Evolutionary conservation across 2,329 filamentous ascomycete genomes (phyloP), one percentile per base, ranked within the genome.

Genomic region (Colletotrichum theobromicola): DNA sequence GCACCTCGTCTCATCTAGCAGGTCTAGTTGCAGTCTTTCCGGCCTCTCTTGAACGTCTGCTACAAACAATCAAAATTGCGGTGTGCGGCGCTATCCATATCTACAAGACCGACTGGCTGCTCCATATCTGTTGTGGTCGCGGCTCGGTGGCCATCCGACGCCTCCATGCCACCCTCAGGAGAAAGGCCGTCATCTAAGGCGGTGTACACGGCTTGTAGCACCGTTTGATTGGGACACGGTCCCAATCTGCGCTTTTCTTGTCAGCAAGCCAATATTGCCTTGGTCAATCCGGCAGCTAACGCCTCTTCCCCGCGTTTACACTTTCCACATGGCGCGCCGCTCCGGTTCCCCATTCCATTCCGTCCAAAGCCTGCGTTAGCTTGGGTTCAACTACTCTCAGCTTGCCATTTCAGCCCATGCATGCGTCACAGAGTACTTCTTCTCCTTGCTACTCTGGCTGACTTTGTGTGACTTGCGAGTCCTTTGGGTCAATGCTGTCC

Each of bases 301-400:
- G 42, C 58, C 55, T 50, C 46, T 74, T 61, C 70, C 73, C 73
- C 73, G 70, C 73, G 65, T 75, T 73, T 70, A 64, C 64, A 67
- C 61, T 65, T 57, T 50, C 21, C 69, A 72, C 68, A 75, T 72
- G 26, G 62, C 62, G 42, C 34, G 32, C 55, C 53, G 58, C 46
- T 58, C 63, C 34, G 21, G 58, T 13, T 64, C 35, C 58, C 57
- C 50, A 61, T 75, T 75, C 64, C 60, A 64, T 58, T 35, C 50
- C 18, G 26, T 60, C 46, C 50, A 8, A 50, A 28, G 35, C 62
- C 62, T 58, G 35, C 55, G 34, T 71, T 30, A 35, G 37, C 34
- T 63, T 63, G 32, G 16, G 10, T 10, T n/a, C 30, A 24, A 12
- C 16, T 32, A 15, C 24, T 21, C 57, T 50, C 34, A 50, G 66